Evolutionary conservation across 345 rosid genomes (phyloP).

Genomic region (Microcos paniculata): DNA sequence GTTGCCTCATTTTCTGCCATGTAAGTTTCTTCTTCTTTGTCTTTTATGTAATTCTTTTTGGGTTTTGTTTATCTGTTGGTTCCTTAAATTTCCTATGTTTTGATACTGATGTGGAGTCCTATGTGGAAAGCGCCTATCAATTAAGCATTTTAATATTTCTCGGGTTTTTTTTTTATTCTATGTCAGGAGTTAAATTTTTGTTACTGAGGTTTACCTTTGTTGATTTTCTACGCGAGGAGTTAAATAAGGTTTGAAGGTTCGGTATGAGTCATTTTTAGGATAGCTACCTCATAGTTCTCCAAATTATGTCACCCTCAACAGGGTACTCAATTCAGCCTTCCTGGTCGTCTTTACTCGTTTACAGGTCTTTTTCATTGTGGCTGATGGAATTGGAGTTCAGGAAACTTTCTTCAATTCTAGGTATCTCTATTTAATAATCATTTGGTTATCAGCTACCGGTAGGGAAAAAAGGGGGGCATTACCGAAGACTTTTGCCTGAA

Average conservation of each 20-base stretch:
- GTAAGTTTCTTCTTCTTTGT: slow-evolving; percentile 34
- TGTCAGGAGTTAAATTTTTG: too few relatives aligned
- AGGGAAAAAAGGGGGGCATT: not conserved
- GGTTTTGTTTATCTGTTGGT: not conserved
- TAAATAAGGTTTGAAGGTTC: not conserved
- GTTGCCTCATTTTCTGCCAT: slow-evolving; percentile 83
- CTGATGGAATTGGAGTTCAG: not conserved
- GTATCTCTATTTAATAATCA: not conserved
- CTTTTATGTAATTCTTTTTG: not conserved
- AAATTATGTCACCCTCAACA: not conserved
- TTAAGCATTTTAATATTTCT: not conserved
- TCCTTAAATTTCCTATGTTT: not conserved
- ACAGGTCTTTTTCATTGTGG: not conserved
- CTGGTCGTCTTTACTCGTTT: not conserved
- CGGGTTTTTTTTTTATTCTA: not conserved
- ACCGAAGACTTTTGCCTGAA: not conserved
- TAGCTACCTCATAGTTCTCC: not conserved
- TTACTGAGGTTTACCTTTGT: too few relatives aligned
- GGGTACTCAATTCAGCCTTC: not conserved
- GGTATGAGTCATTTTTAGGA: not conserved
- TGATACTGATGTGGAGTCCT: not conserved
- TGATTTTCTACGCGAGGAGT: not conserved
- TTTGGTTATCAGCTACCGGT: not conserved
- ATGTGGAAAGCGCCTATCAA: not conserved
- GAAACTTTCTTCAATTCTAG: not conserved